Percentiles rank a stretch among this genome's conserved stretches.
Evolutionary conservation across 305 asterid species (phyloP).

Genomic region (Solanum chacoense): DNA sequence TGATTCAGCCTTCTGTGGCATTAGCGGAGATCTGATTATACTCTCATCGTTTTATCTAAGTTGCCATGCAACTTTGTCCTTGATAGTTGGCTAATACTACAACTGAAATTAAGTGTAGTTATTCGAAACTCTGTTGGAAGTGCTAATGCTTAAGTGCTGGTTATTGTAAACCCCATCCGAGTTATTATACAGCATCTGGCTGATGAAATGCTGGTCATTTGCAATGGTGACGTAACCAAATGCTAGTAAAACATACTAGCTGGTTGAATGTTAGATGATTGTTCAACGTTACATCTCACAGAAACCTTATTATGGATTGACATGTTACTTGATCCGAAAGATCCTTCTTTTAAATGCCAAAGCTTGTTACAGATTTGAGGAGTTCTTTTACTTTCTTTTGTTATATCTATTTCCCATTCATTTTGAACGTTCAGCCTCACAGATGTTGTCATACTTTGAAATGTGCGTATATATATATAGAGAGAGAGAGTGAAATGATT

Average conservation of each 20-base stretch:
- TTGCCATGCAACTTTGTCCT: background rate
- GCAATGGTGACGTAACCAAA: background rate
- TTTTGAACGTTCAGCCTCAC: no score
- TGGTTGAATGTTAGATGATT: background rate
- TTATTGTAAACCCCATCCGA: background rate
- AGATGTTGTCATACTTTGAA: no score
- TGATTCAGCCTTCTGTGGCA: background rate
- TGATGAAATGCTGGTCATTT: background rate
- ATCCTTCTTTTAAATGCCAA: background rate
- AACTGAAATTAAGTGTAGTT: accelerated
- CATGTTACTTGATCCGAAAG: background rate
- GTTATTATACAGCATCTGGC: background rate
- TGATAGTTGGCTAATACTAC: background rate
- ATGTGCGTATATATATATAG: no score
- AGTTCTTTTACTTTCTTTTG: no score
- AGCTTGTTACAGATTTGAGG: background rate
- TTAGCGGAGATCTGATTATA: background rate
- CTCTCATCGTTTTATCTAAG: background rate
- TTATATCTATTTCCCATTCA: no score
- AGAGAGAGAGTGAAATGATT: no score
- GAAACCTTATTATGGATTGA: background rate
- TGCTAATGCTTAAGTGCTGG: background rate
- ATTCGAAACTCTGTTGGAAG: background rate
- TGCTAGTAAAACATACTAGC: background rate
- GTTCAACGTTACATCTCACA: background rate